Conservation (phyloP, 108 stramenopile species). For the Discostella pseudostelligera region DNA sequence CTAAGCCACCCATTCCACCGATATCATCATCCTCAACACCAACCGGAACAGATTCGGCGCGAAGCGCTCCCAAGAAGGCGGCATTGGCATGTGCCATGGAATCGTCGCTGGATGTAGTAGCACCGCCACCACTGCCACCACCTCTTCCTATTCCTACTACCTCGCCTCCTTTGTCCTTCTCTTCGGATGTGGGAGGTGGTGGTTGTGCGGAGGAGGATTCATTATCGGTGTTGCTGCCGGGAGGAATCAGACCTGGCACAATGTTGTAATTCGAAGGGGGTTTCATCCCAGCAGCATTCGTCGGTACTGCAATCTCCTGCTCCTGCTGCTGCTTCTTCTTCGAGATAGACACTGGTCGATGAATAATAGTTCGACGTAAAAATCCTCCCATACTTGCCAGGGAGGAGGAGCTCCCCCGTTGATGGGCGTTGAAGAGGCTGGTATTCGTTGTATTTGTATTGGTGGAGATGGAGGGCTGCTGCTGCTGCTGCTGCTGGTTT, state of each 20-base stretch:
- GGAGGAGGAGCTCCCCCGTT: too few species aligned
- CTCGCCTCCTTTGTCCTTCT: not conserved
- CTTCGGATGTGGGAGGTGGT: too few species aligned
- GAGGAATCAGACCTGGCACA: too few species aligned
- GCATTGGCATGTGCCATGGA: constrained; percentile 46
- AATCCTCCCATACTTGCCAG: too few species aligned
- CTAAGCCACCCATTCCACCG: not conserved
- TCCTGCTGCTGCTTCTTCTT: too few species aligned
- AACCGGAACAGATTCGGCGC: constrained; percentile 25
- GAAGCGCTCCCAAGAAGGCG: constrained; percentile 46
- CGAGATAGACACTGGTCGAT: not conserved
- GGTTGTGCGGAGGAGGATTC: too few species aligned
- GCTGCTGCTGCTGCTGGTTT: too few species aligned
- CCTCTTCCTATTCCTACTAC: not conserved
- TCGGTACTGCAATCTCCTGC: not conserved
- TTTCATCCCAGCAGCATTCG: not conserved
- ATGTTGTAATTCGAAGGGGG: too few species aligned
- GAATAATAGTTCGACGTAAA: not conserved
- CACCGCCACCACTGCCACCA: too few species aligned
- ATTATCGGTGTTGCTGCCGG: too few species aligned
- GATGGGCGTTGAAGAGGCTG: too few species aligned
- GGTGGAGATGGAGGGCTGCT: not conserved
- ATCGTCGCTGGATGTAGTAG: constrained; percentile 1
- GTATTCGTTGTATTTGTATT: not conserved
- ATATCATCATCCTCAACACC: constrained; percentile 19